Evolutionary conservation across 2,329 filamentous ascomycete species (phyloP).

Genomic region (Tolypocladium tundrense): DNA sequence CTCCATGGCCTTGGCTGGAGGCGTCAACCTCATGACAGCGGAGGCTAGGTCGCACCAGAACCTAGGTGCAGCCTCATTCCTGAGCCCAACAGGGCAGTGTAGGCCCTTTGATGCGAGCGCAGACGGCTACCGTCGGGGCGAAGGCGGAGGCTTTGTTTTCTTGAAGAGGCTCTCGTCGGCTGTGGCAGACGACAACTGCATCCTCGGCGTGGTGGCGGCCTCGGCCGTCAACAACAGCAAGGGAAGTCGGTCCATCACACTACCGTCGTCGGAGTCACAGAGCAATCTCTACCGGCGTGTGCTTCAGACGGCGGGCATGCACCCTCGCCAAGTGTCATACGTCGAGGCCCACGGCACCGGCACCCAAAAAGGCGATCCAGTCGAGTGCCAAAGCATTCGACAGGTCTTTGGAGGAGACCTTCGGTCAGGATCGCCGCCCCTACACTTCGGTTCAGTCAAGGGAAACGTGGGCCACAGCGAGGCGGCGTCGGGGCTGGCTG

Average conservation of each 20-base stretch:
- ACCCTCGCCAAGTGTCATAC: constrained; percentile 14
- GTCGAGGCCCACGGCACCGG: constrained; percentile 37
- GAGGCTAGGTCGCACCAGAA: constrained; percentile 10
- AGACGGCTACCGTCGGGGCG: constrained; percentile 41
- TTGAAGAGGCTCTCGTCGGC: constrained; percentile 39
- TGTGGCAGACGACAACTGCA: constrained; percentile 36
- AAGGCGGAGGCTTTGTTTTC: constrained; percentile 32
- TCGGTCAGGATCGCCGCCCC: neutral
- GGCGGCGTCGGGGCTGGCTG: constrained; percentile 16
- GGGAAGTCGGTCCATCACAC: constrained; percentile 10
- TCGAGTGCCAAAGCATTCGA: constrained; percentile 20
- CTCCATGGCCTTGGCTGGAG: constrained; percentile 23
- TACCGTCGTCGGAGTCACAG: constrained; percentile 16
- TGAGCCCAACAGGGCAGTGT: constrained; percentile 16
- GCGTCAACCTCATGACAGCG: constrained; percentile 25
- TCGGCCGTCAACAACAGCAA: constrained; percentile 23
- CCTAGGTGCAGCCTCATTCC: constrained; percentile 10
- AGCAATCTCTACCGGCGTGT: constrained; percentile 15
- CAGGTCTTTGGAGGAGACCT: constrained; percentile 6
- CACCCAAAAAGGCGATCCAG: constrained; percentile 34
- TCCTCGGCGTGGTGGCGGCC: constrained; percentile 30
- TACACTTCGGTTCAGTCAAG: constrained; percentile 19
- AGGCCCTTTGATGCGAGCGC: constrained; percentile 16
- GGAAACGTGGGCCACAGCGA: constrained; percentile 19
- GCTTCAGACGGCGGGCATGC: constrained; percentile 11